These are phyloP conservation scores for Colletotrichum sp. DNA, from an alignment of 2,329 filamentous ascomycete genomes.

Conservation along the genomic window DNA sequence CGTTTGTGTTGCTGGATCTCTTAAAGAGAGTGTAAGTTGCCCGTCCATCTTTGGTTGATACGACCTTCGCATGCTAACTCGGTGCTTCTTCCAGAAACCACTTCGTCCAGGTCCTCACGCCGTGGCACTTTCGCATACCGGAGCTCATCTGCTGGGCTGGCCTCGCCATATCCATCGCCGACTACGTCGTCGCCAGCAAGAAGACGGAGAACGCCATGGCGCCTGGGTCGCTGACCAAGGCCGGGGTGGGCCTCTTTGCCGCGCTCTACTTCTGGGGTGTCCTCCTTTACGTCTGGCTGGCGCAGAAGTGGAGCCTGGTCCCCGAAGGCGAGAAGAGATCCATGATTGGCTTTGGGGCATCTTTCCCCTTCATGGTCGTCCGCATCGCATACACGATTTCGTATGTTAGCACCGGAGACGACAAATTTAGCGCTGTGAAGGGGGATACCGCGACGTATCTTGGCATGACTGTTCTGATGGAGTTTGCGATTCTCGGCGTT, in stretches of 20 bases:
- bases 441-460: constrained; percentile 18
- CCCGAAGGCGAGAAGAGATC: constrained; percentile 8
- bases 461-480: constrained; percentile 18
- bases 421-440: constrained; percentile 19
- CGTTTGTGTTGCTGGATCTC: constrained; percentile 14
- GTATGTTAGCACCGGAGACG: constrained; percentile 20
- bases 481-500: constrained; percentile 1
- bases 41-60: not conserved
- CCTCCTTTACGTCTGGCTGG: constrained; percentile 6
- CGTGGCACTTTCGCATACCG: constrained; percentile 20
- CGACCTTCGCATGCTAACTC: too few species aligned
- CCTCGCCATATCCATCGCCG: constrained; percentile 24
- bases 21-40: constrained; percentile 20
- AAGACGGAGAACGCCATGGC: constrained; percentile 16
- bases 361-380: constrained; percentile 18
- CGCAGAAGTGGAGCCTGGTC: not conserved
- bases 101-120: constrained; percentile 1
- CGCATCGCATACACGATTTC: constrained; percentile 23
- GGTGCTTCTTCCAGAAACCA: not conserved
- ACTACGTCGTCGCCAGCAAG: constrained; percentile 18
- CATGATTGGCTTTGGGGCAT: constrained; percentile 7
- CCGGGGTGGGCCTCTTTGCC: constrained; percentile 20
- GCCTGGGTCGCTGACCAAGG: constrained; percentile 19
- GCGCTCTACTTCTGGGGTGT: constrained; percentile 24
- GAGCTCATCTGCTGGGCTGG: constrained; percentile 26